Conservation (phyloP, 495 filamentous ascomycete genomes). For the Stereocaulon alpinum region DNA sequence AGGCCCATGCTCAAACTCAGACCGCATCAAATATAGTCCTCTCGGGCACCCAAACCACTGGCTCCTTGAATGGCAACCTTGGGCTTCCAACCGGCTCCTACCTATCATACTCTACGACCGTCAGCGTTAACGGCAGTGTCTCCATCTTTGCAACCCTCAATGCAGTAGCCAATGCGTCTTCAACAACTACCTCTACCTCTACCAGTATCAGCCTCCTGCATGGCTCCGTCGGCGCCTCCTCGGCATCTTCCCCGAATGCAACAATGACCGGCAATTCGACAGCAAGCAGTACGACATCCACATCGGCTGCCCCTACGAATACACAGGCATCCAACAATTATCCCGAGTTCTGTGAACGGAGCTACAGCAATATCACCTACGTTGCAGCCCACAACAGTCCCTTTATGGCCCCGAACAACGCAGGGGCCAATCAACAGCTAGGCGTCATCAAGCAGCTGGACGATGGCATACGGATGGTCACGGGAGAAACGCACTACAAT, state of each 20-base stretch:
- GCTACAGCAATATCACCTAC: conserved; percentile 82
- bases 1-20: conserved; percentile 10
- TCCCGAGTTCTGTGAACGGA: conserved; percentile 68
- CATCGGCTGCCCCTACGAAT: conserved; percentile 40
- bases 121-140: conserved; percentile 14
- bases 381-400: conserved; percentile 84
- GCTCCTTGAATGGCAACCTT: conserved; percentile 8
- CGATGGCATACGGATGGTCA: conserved; percentile 81
- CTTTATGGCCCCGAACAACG: conserved; percentile 58
- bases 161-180: conserved; percentile 28
- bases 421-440: conserved; percentile 67
- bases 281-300: conserved; percentile 32
- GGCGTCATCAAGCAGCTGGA: conserved; percentile 65
- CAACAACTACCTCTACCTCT: conserved; percentile 19
- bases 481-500: conserved; percentile 68
- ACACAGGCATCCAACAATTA: conserved; percentile 79
- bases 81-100: conserved; percentile 22
- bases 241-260: conserved; percentile 19
- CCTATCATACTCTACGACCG: conserved; percentile 16
- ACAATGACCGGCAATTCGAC: conserved; percentile 37
- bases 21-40: conserved; percentile 8
- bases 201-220: conserved; percentile 33
- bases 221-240: conserved; percentile 24
- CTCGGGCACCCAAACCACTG: conserved; percentile 9
- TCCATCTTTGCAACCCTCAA: conserved; percentile 11